Conservation (phyloP, 1,139 yeast species). For the Suhomyces chickasaworum region DNA sequence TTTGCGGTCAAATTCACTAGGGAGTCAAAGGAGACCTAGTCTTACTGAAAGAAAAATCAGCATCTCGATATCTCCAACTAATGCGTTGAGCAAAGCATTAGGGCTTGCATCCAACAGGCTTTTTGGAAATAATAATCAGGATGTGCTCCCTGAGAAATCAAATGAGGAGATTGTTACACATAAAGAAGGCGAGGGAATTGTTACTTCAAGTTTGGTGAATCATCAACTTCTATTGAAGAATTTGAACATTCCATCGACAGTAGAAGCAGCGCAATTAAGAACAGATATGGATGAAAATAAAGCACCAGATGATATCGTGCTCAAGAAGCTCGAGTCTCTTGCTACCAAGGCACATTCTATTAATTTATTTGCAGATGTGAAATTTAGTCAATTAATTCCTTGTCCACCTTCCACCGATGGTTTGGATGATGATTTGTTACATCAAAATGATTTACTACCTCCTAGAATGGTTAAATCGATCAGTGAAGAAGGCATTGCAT, state of each 20-base stretch:
- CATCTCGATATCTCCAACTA: constrained; percentile 79
- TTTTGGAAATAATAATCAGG: constrained; percentile 52
- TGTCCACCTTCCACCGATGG: constrained; percentile 63
- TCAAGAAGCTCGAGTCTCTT: constrained; percentile 63
- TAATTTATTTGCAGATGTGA: constrained; percentile 86
- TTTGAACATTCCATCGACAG: constrained; percentile 14
- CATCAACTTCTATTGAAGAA: constrained; percentile 31
- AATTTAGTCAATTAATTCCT: constrained; percentile 81
- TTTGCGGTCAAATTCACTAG: constrained; percentile 33
- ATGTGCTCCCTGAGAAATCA: constrained; percentile 12
- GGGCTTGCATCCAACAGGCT: constrained; percentile 86
- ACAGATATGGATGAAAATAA: not conserved
- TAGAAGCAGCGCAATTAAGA: not conserved
- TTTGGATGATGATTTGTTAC: constrained; percentile 42
- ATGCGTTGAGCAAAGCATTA: constrained; percentile 84
- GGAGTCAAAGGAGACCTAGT: constrained; percentile 49
- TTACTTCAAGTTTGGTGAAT: constrained; percentile 23
- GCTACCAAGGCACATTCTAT: constrained; percentile 92
- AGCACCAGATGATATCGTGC: constrained; percentile 40
- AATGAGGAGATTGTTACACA: constrained; percentile 20
- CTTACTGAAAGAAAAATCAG: constrained; percentile 62
- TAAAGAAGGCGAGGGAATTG: constrained; percentile 7
- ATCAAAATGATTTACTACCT: constrained; percentile 51
- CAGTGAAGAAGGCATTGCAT: constrained; percentile 83
- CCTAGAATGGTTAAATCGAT: constrained; percentile 60